Evolutionary conservation across 2,329 filamentous ascomycete genomes (phyloP).

Genomic region (Nothomitra cinnamomea): DNA sequence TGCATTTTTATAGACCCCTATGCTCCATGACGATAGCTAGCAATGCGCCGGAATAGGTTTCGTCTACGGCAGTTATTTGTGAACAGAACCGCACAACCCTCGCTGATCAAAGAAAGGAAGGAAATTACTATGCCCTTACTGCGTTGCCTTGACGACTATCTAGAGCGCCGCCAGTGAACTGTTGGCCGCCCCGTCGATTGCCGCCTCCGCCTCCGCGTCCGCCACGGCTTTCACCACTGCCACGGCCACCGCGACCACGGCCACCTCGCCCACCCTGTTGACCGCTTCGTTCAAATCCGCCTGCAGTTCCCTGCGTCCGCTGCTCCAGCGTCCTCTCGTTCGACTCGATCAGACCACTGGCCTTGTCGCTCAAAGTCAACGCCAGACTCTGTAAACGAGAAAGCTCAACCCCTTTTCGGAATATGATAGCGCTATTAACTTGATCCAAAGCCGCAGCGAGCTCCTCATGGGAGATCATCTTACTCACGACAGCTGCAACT

Average conservation of each 20-base stretch:
- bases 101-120: not conserved
- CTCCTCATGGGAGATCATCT: slow-evolving; percentile 99
- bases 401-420: slow-evolving; percentile 98
- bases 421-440: slow-evolving; percentile 92
- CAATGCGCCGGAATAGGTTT: not conserved
- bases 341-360: slow-evolving; percentile 83
- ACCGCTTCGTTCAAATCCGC: slow-evolving; percentile 87
- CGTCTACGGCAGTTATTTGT: not conserved
- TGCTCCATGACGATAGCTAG: not conserved
- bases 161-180: slow-evolving; percentile 68
- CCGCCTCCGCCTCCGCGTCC: slow-evolving; percentile 39
- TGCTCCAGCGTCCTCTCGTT: slow-evolving; percentile 97
- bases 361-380: slow-evolving; percentile 88
- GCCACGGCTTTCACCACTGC: slow-evolving; percentile 38
- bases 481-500: slow-evolving; percentile 87
- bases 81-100: not conserved
- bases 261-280: slow-evolving; percentile 56
- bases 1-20: not conserved
- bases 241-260: slow-evolving; percentile 37
- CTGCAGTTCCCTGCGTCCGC: slow-evolving; percentile 85
- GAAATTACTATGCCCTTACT: slow-evolving; percentile 1
- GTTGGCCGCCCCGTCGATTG: slow-evolving; percentile 53
- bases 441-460: slow-evolving; percentile 91
- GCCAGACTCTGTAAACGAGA: slow-evolving; percentile 90
- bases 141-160: slow-evolving; percentile 25